Base-by-base conservation (phyloP, 768 basidiomycete genomes). In the Leccinum ochraceum region DNA sequence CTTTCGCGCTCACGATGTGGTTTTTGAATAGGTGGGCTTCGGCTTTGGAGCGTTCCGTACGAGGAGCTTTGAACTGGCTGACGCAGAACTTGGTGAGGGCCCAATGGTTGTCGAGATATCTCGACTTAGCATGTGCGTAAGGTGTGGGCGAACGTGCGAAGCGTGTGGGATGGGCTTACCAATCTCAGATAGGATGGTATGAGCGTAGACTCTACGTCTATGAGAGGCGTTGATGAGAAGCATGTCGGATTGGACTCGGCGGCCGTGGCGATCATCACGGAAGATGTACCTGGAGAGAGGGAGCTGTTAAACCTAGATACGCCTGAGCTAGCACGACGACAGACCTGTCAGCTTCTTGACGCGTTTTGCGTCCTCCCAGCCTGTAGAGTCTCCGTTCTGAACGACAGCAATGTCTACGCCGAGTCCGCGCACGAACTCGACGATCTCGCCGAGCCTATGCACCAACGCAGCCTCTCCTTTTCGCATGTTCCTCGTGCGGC, bases 181-280 rank as follows among this genome's bases (percentile, higher is more conserved):
- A 97, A 68, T 63, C 87, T 87, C 62, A 94, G 67, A 73, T 94
- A 91, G 6, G 86, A 75, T 26, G 90, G 89, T 52, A 92, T 77
- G 28, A 97, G 76, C 4, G 82, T 86, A 56, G 76, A 74, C 62
- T 90, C 88, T 1, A 94, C 75, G 65, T 94, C 90, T 13, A 78
- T 70, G 26, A 93, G 77, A 3, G 90, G 90, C 0, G 71, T 82
- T 17, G 82, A 75, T 3, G 85, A 84, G 79, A 98, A 98, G 66
- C 94, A 90, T 0, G 91, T 87, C 0, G 94, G 93, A 73, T 98
- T 99, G 5, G 88, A 76, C 74, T 99, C 97, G 6, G 95, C 97
- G 1, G 89, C 94, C 6, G 95, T 89, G 22, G 97, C 97, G 44
- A 99, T 90, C 97, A 99, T 99, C 44, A 94, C 88, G 0, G 94